Conservation (phyloP, 805 yeast genomes). For the Candida khao-thaluensis region DNA sequence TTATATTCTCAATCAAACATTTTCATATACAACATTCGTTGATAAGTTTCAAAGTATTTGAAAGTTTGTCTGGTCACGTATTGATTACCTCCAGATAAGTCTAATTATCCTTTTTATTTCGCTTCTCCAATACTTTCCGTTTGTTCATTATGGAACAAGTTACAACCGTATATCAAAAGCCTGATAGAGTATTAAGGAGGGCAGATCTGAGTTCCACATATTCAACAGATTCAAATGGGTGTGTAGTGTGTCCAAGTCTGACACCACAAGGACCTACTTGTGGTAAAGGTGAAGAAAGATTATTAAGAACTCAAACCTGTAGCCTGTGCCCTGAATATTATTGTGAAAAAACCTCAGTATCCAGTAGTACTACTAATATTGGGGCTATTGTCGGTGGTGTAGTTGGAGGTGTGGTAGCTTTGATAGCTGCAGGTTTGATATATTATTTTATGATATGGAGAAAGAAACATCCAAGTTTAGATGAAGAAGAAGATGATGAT, state of each 20-base stretch:
- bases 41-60: no score
- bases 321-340: conserved; percentile 23
- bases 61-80: no score
- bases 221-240: conserved; percentile 27
- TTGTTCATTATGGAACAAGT: not conserved
- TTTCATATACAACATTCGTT: not conserved
- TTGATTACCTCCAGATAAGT: no score
- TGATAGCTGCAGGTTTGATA: conserved; percentile 27
- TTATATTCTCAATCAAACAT: not conserved
- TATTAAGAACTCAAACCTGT: conserved; percentile 23
- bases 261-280: conserved; percentile 28
- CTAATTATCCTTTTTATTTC: no score
- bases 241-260: conserved; percentile 33
- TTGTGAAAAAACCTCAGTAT: conserved; percentile 19
- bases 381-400: conserved; percentile 46
- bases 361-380: conserved; percentile 18
- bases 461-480: conserved; percentile 30
- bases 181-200: conserved; percentile 4
- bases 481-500: conserved; percentile 25
- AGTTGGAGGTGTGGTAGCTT: conserved; percentile 35
- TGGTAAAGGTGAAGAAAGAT: conserved; percentile 23
- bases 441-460: conserved; percentile 30
- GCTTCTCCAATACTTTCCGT: not conserved
- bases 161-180: not conserved
- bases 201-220: conserved; percentile 3